Conservation (phyloP, 306 rosid genomes). For the Abrus precatorius region DNA sequence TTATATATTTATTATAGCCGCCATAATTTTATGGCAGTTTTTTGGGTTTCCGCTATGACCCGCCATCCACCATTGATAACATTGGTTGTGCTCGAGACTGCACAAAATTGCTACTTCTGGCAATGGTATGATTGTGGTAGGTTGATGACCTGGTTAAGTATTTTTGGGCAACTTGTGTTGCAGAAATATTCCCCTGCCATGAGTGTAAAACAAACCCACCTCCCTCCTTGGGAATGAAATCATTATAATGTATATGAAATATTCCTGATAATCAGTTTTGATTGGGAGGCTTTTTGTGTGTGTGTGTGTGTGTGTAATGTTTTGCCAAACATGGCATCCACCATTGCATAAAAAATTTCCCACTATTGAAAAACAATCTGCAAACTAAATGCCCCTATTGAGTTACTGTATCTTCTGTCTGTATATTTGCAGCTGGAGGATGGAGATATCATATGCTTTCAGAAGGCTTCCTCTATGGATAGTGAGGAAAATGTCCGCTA, state of each 20-base stretch:
- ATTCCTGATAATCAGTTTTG: not conserved
- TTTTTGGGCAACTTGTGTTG: not conserved
- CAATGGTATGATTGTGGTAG: not conserved
- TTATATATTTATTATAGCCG: no score
- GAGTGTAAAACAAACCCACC: conserved; percentile 7
- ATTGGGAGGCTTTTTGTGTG: not conserved
- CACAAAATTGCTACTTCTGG: not conserved
- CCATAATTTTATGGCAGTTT: no score
- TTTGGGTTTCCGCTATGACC: no score
- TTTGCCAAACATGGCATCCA: conserved; percentile 29
- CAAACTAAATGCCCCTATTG: conserved; percentile 28
- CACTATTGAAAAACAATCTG: conserved; percentile 7
- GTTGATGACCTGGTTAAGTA: not conserved
- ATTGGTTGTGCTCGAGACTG: not conserved
- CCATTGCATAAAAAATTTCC: not conserved
- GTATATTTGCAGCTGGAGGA: conserved; percentile 76
- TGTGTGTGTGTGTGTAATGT: not conserved
- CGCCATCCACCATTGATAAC: no score
- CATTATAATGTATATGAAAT: not conserved
- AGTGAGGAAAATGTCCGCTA: conserved; percentile 67
- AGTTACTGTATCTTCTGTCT: conserved; percentile 30
- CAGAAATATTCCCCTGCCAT: not conserved
- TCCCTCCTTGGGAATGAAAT: not conserved
- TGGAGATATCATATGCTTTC: conserved; percentile 93
- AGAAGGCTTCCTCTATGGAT: conserved; percentile 70